Conservation (phyloP, 495 filamentous ascomycete species). For the Aspergillus baeticus region DNA sequence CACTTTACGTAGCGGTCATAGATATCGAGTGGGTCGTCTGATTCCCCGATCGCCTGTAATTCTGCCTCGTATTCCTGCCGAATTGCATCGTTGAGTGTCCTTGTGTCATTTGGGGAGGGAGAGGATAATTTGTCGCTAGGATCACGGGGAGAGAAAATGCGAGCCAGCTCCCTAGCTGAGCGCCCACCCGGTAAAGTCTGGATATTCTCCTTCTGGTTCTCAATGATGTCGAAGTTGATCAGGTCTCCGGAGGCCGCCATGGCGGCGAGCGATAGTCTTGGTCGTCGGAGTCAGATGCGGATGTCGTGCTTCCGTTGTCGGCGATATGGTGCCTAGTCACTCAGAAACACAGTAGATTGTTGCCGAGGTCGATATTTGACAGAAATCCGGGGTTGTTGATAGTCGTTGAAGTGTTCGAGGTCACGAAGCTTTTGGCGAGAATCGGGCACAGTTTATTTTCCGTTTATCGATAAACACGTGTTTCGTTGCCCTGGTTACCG, state of each 20-base stretch:
- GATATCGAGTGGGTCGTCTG: slow-evolving; percentile 92
- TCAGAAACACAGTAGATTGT: neutral
- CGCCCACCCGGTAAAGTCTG: slow-evolving; percentile 88
- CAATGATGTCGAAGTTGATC: slow-evolving; percentile 94
- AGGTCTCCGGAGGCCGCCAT: slow-evolving; percentile 58
- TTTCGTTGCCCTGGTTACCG: slow-evolving; percentile 35
- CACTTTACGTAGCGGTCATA: slow-evolving; percentile 97
- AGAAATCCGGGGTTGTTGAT: slow-evolving; percentile 2
- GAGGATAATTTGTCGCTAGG: slow-evolving; percentile 43
- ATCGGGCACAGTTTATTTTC: neutral
- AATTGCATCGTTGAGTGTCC: slow-evolving; percentile 73
- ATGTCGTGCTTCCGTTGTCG: neutral
- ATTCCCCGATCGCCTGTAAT: slow-evolving; percentile 71
- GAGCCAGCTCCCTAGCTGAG: slow-evolving; percentile 85
- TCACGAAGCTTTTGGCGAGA: slow-evolving; percentile 2
- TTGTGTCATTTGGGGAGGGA: slow-evolving; percentile 65
- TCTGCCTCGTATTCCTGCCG: slow-evolving; percentile 86
- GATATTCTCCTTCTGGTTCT: slow-evolving; percentile 96
- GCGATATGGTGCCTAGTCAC: neutral
- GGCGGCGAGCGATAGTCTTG: slow-evolving; percentile 21
- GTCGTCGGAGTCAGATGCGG: neutral
- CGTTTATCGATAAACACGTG: slow-evolving; percentile 48
- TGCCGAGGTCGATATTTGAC: neutral
- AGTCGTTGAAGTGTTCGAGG: slow-evolving; percentile 10
- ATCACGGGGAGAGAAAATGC: slow-evolving; percentile 68